A percentile compares a stretch with the other conserved stretches of the same genome.
Conservation (phyloP, 108 stramenopile species). For the Skeletonema costatum region DNA sequence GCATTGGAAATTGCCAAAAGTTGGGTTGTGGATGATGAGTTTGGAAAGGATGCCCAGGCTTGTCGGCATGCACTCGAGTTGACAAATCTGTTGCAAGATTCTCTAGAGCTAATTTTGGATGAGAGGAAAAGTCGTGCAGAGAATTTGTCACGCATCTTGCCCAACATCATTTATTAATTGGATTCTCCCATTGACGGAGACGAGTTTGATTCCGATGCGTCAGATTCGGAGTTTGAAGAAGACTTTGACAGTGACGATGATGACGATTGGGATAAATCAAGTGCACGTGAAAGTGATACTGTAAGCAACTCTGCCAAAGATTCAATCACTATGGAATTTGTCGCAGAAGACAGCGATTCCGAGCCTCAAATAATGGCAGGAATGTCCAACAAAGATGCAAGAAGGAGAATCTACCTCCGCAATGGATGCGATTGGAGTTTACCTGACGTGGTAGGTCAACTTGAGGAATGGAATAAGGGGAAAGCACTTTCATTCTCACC, state of each 20-base stretch:
- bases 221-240: slow-evolving; percentile 28
- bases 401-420: slow-evolving; percentile 30
- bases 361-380: slow-evolving; percentile 30
- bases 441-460: slow-evolving; percentile 32
- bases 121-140: slow-evolving; percentile 16
- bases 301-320: background rate
- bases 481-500: slow-evolving; percentile 24
- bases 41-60: slow-evolving; percentile 11
- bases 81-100: slow-evolving; percentile 22
- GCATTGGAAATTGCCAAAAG: slow-evolving; percentile 35
- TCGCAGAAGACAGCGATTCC: slow-evolving; percentile 2
- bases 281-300: background rate
- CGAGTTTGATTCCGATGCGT: slow-evolving; percentile 24
- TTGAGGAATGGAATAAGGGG: slow-evolving; percentile 48
- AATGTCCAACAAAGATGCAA: slow-evolving; percentile 24
- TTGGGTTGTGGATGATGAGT: slow-evolving; percentile 17
- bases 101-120: slow-evolving; percentile 19
- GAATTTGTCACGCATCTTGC: slow-evolving; percentile 12
- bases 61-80: slow-evolving; percentile 25
- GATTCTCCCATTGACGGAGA: slow-evolving; percentile 1
- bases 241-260: slow-evolving; percentile 23
- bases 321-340: background rate
- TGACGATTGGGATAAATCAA: slow-evolving; percentile 5
- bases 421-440: slow-evolving; percentile 37
- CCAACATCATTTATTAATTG: background rate